phyloP scores from a whole-genome alignment of 2,329 filamentous ascomycete genomes.

The Boeremia lycopersici region DNA sequence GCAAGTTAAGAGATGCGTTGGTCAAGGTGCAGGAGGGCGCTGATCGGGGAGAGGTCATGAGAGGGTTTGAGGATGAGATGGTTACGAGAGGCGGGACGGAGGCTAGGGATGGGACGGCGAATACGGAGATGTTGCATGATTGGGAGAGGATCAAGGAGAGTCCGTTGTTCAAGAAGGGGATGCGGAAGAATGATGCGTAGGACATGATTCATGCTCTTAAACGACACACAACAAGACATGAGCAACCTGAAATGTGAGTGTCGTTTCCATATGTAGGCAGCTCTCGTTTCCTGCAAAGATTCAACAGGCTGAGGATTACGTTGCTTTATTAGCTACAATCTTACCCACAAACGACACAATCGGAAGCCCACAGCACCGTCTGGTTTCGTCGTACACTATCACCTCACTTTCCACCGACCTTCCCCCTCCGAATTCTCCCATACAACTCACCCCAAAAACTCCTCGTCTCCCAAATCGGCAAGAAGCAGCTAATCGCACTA shows the following conservation, averaged over 20 bases:
- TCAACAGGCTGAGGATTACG: no score
- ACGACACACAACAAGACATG: no score
- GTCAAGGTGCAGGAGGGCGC: constrained; percentile 29
- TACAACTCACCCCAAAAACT: constrained; percentile 9
- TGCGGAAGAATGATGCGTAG: constrained; percentile 28
- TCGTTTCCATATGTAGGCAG: no score
- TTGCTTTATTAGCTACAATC: no score
- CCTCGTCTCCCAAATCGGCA: constrained; percentile 52
- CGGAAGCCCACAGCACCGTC: no score
- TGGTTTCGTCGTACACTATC: background rate
- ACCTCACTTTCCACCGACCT: background rate
- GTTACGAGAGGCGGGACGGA: constrained; percentile 43
- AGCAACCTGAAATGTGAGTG: no score
- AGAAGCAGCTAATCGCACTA: constrained; percentile 48
- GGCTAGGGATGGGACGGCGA: constrained; percentile 39
- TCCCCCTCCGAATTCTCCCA: background rate
- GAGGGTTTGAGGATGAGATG: constrained; percentile 54
- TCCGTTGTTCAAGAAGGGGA: constrained; percentile 41
- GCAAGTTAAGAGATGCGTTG: constrained; percentile 46
- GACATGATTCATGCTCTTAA: no score
- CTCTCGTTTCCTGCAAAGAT: no score
- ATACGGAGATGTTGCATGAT: constrained; percentile 45
- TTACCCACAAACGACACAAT: no score
- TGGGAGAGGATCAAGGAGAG: constrained; percentile 45
- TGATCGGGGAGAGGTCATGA: constrained; percentile 39